Conservation (phyloP, 495 filamentous ascomycete species). For the Podospora conica region DNA sequence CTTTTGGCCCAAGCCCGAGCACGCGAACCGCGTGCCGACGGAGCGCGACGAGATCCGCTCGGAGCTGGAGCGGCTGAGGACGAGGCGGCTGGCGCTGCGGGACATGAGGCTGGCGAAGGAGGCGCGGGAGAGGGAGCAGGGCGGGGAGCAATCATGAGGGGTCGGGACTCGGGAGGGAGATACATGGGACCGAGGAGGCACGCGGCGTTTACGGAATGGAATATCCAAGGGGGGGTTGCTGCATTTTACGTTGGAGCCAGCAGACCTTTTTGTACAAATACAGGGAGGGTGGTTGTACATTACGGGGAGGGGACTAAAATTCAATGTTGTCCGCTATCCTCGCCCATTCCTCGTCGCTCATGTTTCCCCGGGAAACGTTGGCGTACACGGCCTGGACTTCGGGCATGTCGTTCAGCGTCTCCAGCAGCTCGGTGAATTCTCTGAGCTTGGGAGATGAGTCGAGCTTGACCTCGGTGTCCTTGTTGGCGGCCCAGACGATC, state of each 20-base stretch:
- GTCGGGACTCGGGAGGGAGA: background rate
- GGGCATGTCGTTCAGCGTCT: constrained; percentile 49
- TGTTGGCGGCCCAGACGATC: constrained; percentile 80
- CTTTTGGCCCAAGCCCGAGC: constrained; percentile 87
- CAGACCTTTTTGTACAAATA: background rate
- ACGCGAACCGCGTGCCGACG: constrained; percentile 82
- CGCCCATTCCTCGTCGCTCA: constrained; percentile 44
- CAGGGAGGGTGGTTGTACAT: constrained; percentile 2
- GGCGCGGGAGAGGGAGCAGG: constrained; percentile 31
- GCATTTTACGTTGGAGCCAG: background rate
- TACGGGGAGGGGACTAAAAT: background rate
- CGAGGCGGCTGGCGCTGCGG: constrained; percentile 51
- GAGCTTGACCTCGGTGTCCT: constrained; percentile 63
- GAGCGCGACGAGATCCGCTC: constrained; percentile 80
- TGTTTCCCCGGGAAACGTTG: constrained; percentile 46
- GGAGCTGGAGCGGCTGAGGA: constrained; percentile 69
- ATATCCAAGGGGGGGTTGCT: background rate
- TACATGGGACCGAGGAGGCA: background rate
- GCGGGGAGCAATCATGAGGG: background rate
- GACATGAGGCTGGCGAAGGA: constrained; percentile 53
- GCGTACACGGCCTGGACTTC: constrained; percentile 65
- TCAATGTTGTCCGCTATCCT: constrained; percentile 44
- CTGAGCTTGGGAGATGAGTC: constrained; percentile 43
- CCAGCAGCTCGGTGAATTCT: constrained; percentile 49
- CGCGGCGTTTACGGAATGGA: background rate